These are phyloP conservation scores for Tetraselmis striata DNA, from an alignment of 139 green algal genomes.

Conservation along the genomic window DNA sequence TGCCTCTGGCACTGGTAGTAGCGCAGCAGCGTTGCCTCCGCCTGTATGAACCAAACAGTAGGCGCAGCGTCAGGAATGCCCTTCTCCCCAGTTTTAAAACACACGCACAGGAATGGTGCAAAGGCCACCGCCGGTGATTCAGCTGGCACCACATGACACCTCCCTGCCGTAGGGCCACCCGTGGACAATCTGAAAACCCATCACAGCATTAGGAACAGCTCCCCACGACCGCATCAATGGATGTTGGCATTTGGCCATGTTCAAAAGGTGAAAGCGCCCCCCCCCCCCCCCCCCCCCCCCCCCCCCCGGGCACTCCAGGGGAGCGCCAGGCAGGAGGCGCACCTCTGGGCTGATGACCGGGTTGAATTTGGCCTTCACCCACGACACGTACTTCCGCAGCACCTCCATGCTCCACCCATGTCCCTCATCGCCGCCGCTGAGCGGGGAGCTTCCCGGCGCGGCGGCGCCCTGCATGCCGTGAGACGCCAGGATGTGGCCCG, in stretches of 20 bases:
- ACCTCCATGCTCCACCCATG: conserved; percentile 54
- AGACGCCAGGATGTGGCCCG: conserved; percentile 63
- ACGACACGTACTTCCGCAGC: conserved; percentile 69
- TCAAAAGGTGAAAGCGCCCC: too few species aligned
- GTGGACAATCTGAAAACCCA: too few species aligned
- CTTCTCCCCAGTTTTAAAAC: too few species aligned
- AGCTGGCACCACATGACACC: too few species aligned
- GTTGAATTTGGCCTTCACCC: conserved; percentile 38
- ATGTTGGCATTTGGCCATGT: too few species aligned
- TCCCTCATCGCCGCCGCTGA: background rate
- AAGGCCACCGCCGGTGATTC: too few species aligned
- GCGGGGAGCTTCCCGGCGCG: background rate
- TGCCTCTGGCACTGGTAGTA: conserved; percentile 69
- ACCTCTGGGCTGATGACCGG: conserved; percentile 43
- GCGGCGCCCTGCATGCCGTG: conserved; percentile 20
- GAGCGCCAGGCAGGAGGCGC: background rate
- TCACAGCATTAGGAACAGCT: too few species aligned
- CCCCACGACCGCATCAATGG: too few species aligned
- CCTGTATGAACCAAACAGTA: conserved; percentile 1
- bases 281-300: conserved; percentile 26
- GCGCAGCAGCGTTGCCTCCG: conserved; percentile 39
- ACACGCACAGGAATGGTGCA: too few species aligned
- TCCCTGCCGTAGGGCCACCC: too few species aligned
- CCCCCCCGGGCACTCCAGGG: too few species aligned
- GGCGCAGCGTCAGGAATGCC: too few species aligned